These are phyloP conservation scores for Neopestalotiopsis clavispora DNA, from an alignment of 2,329 filamentous ascomycete species.

Conservation along the genomic window DNA sequence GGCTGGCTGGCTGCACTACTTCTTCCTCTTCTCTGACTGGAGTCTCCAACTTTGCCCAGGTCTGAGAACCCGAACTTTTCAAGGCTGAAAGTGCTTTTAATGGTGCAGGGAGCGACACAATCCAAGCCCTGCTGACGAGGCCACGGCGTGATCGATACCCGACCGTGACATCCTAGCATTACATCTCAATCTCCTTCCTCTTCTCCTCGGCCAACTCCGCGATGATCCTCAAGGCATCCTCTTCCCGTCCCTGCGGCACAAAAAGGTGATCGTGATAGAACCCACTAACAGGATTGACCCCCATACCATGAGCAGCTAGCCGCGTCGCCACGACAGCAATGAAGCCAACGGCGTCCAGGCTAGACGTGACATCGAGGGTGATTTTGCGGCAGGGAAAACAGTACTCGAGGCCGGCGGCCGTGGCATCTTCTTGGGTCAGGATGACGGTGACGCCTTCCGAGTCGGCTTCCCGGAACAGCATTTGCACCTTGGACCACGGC, in stretches of 20 bases:
- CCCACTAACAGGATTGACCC: background rate
- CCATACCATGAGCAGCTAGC: background rate
- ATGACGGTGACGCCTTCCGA: constrained; percentile 2
- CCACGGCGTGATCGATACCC: too few relatives aligned
- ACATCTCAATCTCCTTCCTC: too few relatives aligned
- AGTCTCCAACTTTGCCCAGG: too few relatives aligned
- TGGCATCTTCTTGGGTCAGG: constrained; percentile 1
- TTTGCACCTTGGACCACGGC: background rate
- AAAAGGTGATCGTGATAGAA: constrained; percentile 8
- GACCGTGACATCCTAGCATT: too few relatives aligned
- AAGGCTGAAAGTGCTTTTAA: too few relatives aligned
- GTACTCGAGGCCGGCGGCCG: background rate
- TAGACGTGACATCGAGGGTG: constrained; percentile 5
- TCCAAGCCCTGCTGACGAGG: too few relatives aligned
- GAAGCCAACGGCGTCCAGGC: background rate
- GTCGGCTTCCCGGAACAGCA: constrained; percentile 1
- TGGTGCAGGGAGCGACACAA: too few relatives aligned
- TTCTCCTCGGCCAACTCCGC: background rate
- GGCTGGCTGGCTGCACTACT: too few relatives aligned
- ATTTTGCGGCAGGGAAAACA: constrained; percentile 5
- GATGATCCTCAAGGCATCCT: background rate
- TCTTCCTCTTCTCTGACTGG: too few relatives aligned
- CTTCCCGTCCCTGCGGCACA: background rate
- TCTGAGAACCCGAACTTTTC: too few relatives aligned
- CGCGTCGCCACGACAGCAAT: constrained; percentile 1